These are phyloP conservation scores for Microdochium bolleyi DNA, from an alignment of 2,329 filamentous ascomycete genomes.

Conservation along the genomic window DNA sequence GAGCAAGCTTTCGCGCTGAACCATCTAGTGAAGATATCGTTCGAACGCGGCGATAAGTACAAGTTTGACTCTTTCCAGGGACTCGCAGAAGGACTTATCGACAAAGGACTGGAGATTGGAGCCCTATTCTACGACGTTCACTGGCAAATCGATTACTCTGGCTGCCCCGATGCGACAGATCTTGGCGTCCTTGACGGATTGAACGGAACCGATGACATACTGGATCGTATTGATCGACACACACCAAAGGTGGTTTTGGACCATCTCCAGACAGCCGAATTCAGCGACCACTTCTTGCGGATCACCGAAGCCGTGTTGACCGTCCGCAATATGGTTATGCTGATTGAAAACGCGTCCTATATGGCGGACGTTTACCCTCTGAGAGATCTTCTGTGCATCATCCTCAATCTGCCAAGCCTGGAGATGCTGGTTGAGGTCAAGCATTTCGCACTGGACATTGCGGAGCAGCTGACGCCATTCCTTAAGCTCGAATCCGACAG, in stretches of 20 bases:
- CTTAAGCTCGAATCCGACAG: constrained; percentile 65
- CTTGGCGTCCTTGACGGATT: constrained; percentile 41
- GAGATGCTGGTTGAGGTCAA: constrained; percentile 75
- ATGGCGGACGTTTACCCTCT: constrained; percentile 67
- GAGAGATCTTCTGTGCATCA: constrained; percentile 75
- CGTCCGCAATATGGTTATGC: constrained; percentile 90
- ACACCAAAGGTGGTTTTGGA: constrained; percentile 52
- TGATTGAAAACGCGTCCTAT: constrained; percentile 80
- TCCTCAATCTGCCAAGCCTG: constrained; percentile 67
- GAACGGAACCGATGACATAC: constrained; percentile 62
- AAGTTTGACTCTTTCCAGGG: constrained; percentile 87
- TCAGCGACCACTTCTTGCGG: constrained; percentile 62
- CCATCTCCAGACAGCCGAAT: constrained; percentile 64
- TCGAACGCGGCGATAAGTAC: constrained; percentile 90
- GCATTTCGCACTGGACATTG: constrained; percentile 84
- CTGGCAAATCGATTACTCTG: constrained; percentile 69
- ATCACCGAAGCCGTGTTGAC: constrained; percentile 83
- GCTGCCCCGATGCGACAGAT: constrained; percentile 43
- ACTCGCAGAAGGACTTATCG: constrained; percentile 79
- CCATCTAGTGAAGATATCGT: constrained; percentile 91
- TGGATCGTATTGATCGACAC: constrained; percentile 63
- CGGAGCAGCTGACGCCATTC: constrained; percentile 82
- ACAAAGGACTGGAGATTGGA: constrained; percentile 74
- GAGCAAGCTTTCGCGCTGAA: constrained; percentile 92
- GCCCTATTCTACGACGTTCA: constrained; percentile 73